phyloP scores from a whole-genome alignment of 192 early-diverging fungal species.

The Linnemannia elongata region DNA sequence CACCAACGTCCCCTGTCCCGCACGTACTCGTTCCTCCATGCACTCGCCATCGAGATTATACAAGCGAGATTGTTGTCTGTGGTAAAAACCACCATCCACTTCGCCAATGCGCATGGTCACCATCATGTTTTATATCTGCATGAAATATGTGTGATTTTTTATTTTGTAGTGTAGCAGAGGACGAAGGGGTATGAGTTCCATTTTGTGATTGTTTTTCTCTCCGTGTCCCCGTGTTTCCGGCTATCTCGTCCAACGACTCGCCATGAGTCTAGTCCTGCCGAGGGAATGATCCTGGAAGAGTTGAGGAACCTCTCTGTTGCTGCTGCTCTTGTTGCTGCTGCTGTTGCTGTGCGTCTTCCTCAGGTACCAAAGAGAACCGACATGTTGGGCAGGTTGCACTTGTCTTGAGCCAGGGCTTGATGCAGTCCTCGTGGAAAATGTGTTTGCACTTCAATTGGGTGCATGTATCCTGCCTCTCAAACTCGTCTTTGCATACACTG shows the following conservation, averaged over 20 bases:
- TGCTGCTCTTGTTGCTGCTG: neutral
- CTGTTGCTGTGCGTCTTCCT: neutral
- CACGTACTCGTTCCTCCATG: neutral
- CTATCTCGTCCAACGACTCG: neutral
- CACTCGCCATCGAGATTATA: neutral
- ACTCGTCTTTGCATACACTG: slow-evolving; percentile 93
- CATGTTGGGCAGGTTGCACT: slow-evolving; percentile 96
- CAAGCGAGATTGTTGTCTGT: neutral
- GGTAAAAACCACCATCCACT: neutral
- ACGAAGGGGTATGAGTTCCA: neutral
- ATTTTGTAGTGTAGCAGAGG: neutral
- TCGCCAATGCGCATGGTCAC: neutral
- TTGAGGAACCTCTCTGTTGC: neutral
- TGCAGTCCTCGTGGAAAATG: slow-evolving; percentile 90
- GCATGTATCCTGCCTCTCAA: slow-evolving; percentile 72
- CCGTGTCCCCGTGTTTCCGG: neutral
- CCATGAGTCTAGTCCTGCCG: neutral
- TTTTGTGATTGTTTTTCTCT: neutral
- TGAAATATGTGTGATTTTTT: neutral
- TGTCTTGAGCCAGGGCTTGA: slow-evolving; percentile 91
- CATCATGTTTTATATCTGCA: neutral
- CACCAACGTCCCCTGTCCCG: neutral
- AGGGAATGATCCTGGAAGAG: slow-evolving; percentile 11
- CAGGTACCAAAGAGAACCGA: slow-evolving; percentile 31
- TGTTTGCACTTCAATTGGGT: slow-evolving; percentile 87